These are phyloP conservation scores for Helotiales sp. DNA, from an alignment of 2,329 filamentous ascomycete species.

Conservation along the genomic window DNA sequence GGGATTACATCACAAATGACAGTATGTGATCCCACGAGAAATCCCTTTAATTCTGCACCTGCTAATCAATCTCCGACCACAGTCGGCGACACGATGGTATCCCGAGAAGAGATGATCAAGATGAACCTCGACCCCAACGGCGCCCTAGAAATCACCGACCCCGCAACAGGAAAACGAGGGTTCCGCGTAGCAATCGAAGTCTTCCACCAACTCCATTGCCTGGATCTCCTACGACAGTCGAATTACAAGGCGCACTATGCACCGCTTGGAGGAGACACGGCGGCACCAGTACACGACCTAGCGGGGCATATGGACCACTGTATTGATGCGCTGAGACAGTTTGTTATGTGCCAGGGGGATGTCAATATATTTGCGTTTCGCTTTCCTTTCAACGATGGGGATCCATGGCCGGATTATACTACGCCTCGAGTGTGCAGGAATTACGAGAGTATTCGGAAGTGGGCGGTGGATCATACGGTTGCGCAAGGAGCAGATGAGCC, in stretches of 20 bases:
- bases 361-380: slow-evolving; percentile 15
- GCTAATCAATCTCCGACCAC: neutral
- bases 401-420: slow-evolving; percentile 15
- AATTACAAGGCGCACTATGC: slow-evolving; percentile 15
- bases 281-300: slow-evolving; percentile 9
- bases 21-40: neutral
- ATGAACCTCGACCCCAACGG: slow-evolving; percentile 19
- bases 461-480: slow-evolving; percentile 17
- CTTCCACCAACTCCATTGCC: slow-evolving; percentile 18
- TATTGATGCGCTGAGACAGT: slow-evolving; percentile 18
- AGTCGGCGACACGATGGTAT: slow-evolving; percentile 18
- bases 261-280: slow-evolving; percentile 6
- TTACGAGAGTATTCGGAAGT: slow-evolving; percentile 16
- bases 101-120: slow-evolving; percentile 16
- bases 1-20: slow-evolving; percentile 15
- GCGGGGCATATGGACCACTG: slow-evolving; percentile 18
- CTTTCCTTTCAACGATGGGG: slow-evolving; percentile 2
- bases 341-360: slow-evolving; percentile 20
- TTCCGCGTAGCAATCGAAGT: slow-evolving; percentile 18
- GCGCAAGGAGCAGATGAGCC: slow-evolving; percentile 8
- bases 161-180: slow-evolving; percentile 11
- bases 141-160: slow-evolving; percentile 16
- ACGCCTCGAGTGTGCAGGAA: slow-evolving; percentile 17
- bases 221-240: slow-evolving; percentile 10
- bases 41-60: neutral